Evolutionary conservation across 495 filamentous ascomycete species (phyloP).

Genomic region (Penicillium nucicola): DNA sequence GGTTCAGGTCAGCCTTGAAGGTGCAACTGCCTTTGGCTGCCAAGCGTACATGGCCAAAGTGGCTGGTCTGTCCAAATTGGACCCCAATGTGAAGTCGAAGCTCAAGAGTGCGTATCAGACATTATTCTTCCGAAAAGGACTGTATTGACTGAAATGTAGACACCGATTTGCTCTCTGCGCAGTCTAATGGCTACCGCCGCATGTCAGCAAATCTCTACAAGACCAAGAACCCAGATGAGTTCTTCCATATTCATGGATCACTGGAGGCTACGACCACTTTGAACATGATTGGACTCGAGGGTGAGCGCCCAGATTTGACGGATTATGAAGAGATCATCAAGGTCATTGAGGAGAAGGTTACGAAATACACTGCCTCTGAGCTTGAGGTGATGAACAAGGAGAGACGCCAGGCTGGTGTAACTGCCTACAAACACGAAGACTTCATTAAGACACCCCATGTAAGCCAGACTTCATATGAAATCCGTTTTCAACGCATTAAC

Average conservation of each 20-base stretch:
- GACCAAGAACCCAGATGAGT: conserved; percentile 61
- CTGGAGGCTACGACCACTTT: conserved; percentile 66
- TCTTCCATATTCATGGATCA: conserved; percentile 77
- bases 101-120: conserved; percentile 54
- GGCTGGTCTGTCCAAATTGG: conserved; percentile 63
- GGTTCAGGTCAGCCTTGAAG: conserved; percentile 61
- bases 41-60: conserved; percentile 70
- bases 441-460: conserved; percentile 62
- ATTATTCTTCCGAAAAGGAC: neutral
- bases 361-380: conserved; percentile 57
- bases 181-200: conserved; percentile 69
- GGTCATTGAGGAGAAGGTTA: conserved; percentile 63
- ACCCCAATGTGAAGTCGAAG: conserved; percentile 56
- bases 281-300: conserved; percentile 68
- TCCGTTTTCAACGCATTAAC: conserved; percentile 9
- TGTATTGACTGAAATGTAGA: conserved; percentile 43
- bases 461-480: conserved; percentile 21
- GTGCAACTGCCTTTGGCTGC: conserved; percentile 64
- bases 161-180: conserved; percentile 66
- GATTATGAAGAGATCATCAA: conserved; percentile 65
- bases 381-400: conserved; percentile 63
- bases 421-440: conserved; percentile 61
- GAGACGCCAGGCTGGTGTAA: conserved; percentile 63
- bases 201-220: conserved; percentile 74
- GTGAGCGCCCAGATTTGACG: conserved; percentile 58